A percentile compares a stretch with the other conserved stretches of the same genome.
Conservation (phyloP, 106 monocot species). For the Phalaenopsis equestris region DNA sequence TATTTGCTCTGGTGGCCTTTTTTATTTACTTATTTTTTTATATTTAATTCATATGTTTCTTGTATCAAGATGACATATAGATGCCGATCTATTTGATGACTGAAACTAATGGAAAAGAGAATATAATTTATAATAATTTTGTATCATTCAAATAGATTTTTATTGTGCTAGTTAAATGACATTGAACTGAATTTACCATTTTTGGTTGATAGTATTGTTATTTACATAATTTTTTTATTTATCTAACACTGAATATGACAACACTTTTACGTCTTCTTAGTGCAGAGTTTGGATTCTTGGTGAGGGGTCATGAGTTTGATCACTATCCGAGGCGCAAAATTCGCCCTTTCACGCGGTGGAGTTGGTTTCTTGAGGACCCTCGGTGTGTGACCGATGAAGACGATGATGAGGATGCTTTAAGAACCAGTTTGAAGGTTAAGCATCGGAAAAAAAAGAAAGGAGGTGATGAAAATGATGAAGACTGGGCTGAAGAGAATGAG, state of each 20-base stretch:
- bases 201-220: too few relatives aligned
- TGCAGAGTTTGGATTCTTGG: constrained; percentile 23
- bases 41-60: too few relatives aligned
- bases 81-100: too few relatives aligned
- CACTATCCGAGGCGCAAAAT: constrained; percentile 12
- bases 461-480: constrained; percentile 27
- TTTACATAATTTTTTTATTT: neutral
- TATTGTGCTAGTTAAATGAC: too few relatives aligned
- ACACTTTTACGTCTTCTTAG: neutral
- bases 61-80: too few relatives aligned
- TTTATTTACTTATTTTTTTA: neutral
- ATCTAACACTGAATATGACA: neutral
- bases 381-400: constrained; percentile 2
- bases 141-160: too few relatives aligned
- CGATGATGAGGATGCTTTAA: constrained; percentile 1
- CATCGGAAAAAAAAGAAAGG: constrained; percentile 4
- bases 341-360: constrained; percentile 7
- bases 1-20: too few relatives aligned
- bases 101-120: too few relatives aligned
- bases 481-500: constrained; percentile 38
- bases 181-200: too few relatives aligned
- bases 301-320: constrained; percentile 22
- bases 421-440: constrained; percentile 2
- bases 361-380: constrained; percentile 20
- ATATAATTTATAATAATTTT: too few relatives aligned